Conservation (phyloP, 345 rosid species). For the Iberis pinnata region DNA sequence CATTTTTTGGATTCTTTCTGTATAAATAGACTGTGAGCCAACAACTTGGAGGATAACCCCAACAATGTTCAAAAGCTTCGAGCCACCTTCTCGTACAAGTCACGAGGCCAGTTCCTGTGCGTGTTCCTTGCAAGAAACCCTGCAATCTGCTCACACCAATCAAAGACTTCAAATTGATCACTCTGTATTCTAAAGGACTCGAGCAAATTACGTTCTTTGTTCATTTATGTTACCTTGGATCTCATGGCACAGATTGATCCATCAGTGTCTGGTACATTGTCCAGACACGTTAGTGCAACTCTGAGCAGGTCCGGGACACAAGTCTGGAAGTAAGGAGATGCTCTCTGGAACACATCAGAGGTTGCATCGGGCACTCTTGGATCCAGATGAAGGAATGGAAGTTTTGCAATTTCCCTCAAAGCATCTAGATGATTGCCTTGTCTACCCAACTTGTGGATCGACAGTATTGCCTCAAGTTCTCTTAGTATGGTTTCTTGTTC, state of each 20-base stretch:
- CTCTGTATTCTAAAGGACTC: neutral
- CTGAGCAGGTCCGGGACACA: constrained; percentile 86
- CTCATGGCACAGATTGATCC: constrained; percentile 88
- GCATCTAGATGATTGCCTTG: constrained; percentile 70
- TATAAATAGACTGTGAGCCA: too few relatives aligned
- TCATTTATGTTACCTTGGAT: constrained; percentile 61
- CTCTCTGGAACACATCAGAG: constrained; percentile 47
- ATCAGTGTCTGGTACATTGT: constrained; percentile 77
- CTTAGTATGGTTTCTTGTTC: constrained; percentile 88
- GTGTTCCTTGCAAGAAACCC: constrained; percentile 79
- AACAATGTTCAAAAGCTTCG: constrained; percentile 51
- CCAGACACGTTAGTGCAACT: constrained; percentile 75
- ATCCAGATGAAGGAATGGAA: constrained; percentile 83
- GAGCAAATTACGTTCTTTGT: neutral
- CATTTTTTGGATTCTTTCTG: too few relatives aligned
- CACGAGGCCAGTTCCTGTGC: constrained; percentile 84
- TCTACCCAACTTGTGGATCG: constrained; percentile 64
- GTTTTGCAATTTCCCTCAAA: constrained; percentile 82
- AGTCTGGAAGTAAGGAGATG: constrained; percentile 76
- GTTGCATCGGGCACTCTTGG: constrained; percentile 64
- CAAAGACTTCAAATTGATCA: constrained; percentile 3
- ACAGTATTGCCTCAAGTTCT: constrained; percentile 90
- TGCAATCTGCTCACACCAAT: constrained; percentile 54
- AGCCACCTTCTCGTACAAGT: constrained; percentile 72
- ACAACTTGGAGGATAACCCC: neutral